Evolutionary conservation across 345 rosid genomes (phyloP).

Genomic region (Xanthoceras sorbifolium): DNA sequence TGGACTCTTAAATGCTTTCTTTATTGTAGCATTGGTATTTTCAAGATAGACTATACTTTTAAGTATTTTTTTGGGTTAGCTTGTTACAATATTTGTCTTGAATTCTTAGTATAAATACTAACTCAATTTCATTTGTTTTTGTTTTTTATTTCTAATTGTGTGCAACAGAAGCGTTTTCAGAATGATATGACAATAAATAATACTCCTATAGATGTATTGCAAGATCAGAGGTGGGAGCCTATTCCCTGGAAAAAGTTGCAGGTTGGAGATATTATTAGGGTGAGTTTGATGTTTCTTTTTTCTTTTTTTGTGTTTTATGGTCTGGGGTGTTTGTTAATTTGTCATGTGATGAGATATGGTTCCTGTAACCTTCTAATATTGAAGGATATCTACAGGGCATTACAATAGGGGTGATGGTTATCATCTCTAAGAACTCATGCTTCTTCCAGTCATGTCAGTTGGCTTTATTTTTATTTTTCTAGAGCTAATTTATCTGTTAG

Average conservation of each 20-base stretch:
- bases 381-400: neutral
- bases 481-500: neutral
- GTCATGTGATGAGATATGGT: slow-evolving; percentile 1
- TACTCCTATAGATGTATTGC: slow-evolving; percentile 75
- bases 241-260: slow-evolving; percentile 93
- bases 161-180: slow-evolving; percentile 90
- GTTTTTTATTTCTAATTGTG: slow-evolving; percentile 23
- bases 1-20: slow-evolving; percentile 14
- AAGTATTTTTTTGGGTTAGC: slow-evolving; percentile 3
- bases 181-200: slow-evolving; percentile 93
- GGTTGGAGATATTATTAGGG: slow-evolving; percentile 96
- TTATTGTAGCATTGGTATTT: slow-evolving; percentile 15
- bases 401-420: neutral
- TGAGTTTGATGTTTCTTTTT: slow-evolving; percentile 38
- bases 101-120: slow-evolving; percentile 14
- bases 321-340: slow-evolving; percentile 3
- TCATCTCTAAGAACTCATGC: neutral
- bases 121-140: slow-evolving; percentile 18
- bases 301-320: slow-evolving; percentile 11
- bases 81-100: neutral
- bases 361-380: neutral
- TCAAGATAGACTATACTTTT: neutral
- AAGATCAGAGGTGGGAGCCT: slow-evolving; percentile 77
- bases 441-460: neutral
- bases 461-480: neutral